Evolutionary conservation across 768 basidiomycete species (phyloP).

Genomic region (Rhodotorula paludigena): DNA sequence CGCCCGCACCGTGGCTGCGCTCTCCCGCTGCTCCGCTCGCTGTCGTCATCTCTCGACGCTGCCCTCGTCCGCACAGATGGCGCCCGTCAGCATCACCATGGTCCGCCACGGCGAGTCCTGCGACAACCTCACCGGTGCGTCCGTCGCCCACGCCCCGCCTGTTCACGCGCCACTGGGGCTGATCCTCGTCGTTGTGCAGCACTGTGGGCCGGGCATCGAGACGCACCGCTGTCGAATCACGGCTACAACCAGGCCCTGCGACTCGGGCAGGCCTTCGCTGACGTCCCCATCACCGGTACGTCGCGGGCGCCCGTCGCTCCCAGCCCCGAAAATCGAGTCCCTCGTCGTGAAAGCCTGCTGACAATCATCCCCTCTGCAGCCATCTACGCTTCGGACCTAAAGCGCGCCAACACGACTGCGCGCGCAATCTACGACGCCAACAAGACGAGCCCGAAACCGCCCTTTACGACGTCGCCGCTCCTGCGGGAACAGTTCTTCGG

Average conservation of each 20-base stretch:
- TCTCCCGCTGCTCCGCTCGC: not conserved
- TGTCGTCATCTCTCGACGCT: not conserved
- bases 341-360: no score
- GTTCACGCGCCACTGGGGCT: not conserved
- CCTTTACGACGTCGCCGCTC: slow-evolving; percentile 30
- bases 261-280: slow-evolving; percentile 36
- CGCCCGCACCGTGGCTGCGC: no score
- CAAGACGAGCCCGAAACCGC: slow-evolving; percentile 14
- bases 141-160: not conserved
- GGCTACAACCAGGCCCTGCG: slow-evolving; percentile 35
- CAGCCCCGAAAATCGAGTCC: no score
- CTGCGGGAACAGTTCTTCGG: slow-evolving; percentile 52
- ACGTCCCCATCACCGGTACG: slow-evolving; percentile 38
- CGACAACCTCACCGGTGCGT: slow-evolving; percentile 21
- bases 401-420: slow-evolving; percentile 50
- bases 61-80: not conserved
- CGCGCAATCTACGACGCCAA: slow-evolving; percentile 29
- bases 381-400: slow-evolving; percentile 49
- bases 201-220: slow-evolving; percentile 36
- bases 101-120: slow-evolving; percentile 37
- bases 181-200: not conserved
- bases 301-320: no score
- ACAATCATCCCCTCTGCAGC: slow-evolving; percentile 16
- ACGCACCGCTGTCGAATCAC: slow-evolving; percentile 37
- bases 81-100: slow-evolving; percentile 30